These are phyloP conservation scores for Aspergillus sp. DNA, from an alignment of 2,329 filamentous ascomycete species.

Conservation along the genomic window DNA sequence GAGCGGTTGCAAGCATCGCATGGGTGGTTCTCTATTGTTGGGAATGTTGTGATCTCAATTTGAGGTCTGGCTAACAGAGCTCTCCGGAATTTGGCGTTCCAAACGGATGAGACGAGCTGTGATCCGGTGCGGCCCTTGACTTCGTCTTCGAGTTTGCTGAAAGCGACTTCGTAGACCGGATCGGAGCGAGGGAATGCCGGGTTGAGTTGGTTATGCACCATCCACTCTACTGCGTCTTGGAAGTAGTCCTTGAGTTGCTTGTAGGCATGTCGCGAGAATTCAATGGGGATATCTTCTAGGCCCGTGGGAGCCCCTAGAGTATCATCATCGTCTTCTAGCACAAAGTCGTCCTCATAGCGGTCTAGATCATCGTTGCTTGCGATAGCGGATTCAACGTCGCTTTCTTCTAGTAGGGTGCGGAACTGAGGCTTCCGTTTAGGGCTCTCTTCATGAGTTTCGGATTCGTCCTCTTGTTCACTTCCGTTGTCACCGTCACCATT, in stretches of 20 bases:
- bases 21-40: constrained; percentile 47
- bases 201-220: constrained; percentile 76
- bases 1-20: constrained; percentile 73
- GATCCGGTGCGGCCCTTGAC: constrained; percentile 67
- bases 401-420: constrained; percentile 25
- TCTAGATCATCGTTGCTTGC: constrained; percentile 50
- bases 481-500: constrained; percentile 25
- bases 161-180: constrained; percentile 67
- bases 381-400: constrained; percentile 33
- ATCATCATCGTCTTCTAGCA: constrained; percentile 63
- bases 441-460: constrained; percentile 18
- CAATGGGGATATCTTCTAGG: constrained; percentile 60
- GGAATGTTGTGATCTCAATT: constrained; percentile 54
- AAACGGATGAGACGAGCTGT: constrained; percentile 71
- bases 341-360: constrained; percentile 64
- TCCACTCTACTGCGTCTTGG: constrained; percentile 73
- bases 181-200: constrained; percentile 66
- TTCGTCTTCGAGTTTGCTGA: constrained; percentile 71
- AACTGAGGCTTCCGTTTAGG: constrained; percentile 20
- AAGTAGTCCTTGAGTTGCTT: constrained; percentile 73
- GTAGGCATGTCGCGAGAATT: constrained; percentile 67
- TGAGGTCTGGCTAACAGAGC: constrained; percentile 67
- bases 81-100: constrained; percentile 67
- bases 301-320: constrained; percentile 59
- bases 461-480: constrained; percentile 15